Base-by-base conservation (phyloP, 495 filamentous ascomycete species). In the Lasiosphaeris hirsuta region DNA sequence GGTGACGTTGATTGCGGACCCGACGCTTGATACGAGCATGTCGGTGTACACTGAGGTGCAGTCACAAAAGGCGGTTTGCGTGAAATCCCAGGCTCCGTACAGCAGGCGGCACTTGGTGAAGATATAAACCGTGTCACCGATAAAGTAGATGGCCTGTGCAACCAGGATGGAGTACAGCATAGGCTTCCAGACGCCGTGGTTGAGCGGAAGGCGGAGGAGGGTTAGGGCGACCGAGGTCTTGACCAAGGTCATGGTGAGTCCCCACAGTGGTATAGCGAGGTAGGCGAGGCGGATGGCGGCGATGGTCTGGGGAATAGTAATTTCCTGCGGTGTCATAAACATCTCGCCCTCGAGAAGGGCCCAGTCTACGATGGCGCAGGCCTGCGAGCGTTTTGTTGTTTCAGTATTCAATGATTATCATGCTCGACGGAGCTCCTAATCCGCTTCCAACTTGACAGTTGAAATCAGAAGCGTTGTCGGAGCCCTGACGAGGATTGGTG, bases 191-290 rank as follows among this genome's bases (percentile, higher is more conserved):
- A 42, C 0, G n/a, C 42, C 47, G 9, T 47, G 36, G n/a, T 19
- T 45, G n/a, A 55, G 54, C 1, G 51, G 63, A 8, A 61, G 42
- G 1, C 55, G 63, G 5, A 66, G 45, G 30, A 66, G 47, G 1
- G 60, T 66, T 6, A 63, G 33, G 36, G 52, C 40, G 19, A 66
- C 46, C 1, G 60, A 63, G 7, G 49, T 51, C 57, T 66, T 66
- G 54, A 63, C 57, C 15, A 53, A 48, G 14, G 60, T 56, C 63
- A 66, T 66, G 54, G 57, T 8, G 7, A 60, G n/a, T 2, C 11
- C 37, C 63, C 63, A 66, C 4, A 66, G 9, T 5, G 60, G 50
- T 14, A 63, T 60, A 40, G 56, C 57, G 37, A 63, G 18, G 45
- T 62, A 58, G 5, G 60, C 50, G 5, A 51, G 17, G 33, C 23